These are phyloP conservation scores for Tulasnella sp. DNA, from an alignment of 768 basidiomycete species.

Conservation along the genomic window DNA sequence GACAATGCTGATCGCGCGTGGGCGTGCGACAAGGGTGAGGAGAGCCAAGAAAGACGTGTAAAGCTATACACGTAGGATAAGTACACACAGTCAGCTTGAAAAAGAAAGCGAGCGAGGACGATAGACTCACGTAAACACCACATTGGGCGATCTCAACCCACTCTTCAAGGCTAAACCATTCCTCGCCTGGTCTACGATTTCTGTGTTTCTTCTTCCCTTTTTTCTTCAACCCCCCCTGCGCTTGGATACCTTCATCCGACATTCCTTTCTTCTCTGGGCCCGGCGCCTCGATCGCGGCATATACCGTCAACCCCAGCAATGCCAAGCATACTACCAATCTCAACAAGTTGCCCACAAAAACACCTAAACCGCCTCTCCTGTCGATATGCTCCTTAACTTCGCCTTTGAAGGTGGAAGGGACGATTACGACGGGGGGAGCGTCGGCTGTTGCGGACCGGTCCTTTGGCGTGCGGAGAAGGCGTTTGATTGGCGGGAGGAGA, in stretches of 20 bases:
- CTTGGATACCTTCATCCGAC: slow-evolving; percentile 4
- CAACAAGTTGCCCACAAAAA: slow-evolving; percentile 37
- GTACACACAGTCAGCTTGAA: background rate
- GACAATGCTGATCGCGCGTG: slow-evolving; percentile 29
- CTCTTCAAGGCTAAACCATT: slow-evolving; percentile 24
- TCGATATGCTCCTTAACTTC: slow-evolving; percentile 33
- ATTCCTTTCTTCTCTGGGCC: slow-evolving; percentile 21
- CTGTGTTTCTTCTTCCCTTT: slow-evolving; percentile 24
- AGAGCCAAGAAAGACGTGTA: slow-evolving; percentile 38
- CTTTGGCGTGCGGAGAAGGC: slow-evolving; percentile 14
- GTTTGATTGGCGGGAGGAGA: no score
- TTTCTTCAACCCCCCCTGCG: slow-evolving; percentile 21
- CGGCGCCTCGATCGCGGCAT: slow-evolving; percentile 32
- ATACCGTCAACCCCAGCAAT: slow-evolving; percentile 39
- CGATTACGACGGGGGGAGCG: slow-evolving; percentile 20
- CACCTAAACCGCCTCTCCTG: slow-evolving; percentile 35
- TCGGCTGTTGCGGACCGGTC: background rate
- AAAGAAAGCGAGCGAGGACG: background rate
- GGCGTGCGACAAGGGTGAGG: slow-evolving; percentile 30
- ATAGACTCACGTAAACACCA: slow-evolving; percentile 27
- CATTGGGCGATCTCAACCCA: slow-evolving; percentile 26
- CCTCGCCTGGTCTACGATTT: slow-evolving; percentile 17
- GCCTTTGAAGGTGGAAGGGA: slow-evolving; percentile 25
- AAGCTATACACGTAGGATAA: slow-evolving; percentile 24
- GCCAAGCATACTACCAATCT: slow-evolving; percentile 36